Evolutionary conservation across 164 flowering plant genomes (phyloP).

Genomic region (Houttuynia cordata): DNA sequence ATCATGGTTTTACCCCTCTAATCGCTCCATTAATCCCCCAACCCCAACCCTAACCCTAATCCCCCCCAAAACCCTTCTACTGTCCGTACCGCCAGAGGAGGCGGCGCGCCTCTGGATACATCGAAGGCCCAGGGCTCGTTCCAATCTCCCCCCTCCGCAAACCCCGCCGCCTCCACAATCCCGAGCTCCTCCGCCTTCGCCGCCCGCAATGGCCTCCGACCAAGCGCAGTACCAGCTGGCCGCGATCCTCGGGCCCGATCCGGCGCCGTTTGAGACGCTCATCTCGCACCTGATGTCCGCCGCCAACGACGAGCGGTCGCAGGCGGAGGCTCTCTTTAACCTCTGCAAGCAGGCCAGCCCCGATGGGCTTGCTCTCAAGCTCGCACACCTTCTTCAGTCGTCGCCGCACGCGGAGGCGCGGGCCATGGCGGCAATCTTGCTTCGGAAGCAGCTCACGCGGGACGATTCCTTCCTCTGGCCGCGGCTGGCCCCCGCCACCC

Average conservation of each 20-base stretch:
- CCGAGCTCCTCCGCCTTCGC: too few species aligned
- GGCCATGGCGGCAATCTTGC: conserved; percentile 89
- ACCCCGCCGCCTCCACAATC: too few species aligned
- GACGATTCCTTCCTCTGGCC: conserved; percentile 90
- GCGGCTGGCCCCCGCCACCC: conserved; percentile 49
- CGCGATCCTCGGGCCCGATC: conserved; percentile 63
- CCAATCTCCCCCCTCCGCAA: too few species aligned
- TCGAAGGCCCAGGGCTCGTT: too few species aligned
- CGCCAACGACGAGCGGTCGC: conserved; percentile 67
- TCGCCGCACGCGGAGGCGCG: conserved; percentile 65
- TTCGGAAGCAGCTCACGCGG: conserved; percentile 81
- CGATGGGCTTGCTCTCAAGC: conserved; percentile 59
- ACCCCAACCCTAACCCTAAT: too few species aligned
- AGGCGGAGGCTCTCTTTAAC: conserved; percentile 70
- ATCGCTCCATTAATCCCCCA: too few species aligned
- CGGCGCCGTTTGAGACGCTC: conserved; percentile 56
- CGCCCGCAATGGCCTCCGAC: not conserved
- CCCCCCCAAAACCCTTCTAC: too few species aligned
- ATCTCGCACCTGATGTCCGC: conserved; percentile 75
- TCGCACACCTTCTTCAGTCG: conserved; percentile 58
- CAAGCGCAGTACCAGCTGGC: conserved; percentile 30
- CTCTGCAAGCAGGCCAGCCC: conserved; percentile 73
- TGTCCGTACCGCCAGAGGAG: too few species aligned
- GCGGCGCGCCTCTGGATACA: too few species aligned
- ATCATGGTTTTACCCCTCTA: too few species aligned